phyloP scores from a whole-genome alignment of 257 asterid species.

The Rauvolfia tetraphylla region DNA sequence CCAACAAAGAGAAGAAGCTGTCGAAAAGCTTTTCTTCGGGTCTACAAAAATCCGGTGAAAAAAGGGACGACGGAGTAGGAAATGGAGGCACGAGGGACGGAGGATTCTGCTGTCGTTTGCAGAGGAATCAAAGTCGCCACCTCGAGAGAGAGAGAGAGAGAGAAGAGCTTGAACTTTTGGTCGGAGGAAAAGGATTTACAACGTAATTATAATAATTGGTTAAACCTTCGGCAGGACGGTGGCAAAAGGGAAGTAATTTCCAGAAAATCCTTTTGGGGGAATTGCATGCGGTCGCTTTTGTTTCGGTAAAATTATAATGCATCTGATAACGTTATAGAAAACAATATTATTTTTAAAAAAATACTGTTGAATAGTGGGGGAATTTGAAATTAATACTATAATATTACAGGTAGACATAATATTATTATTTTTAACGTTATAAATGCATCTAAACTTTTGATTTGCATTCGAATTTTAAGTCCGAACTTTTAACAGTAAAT shows the following conservation, averaged over 20 bases:
- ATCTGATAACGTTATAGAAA: too few species aligned
- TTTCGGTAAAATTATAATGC: too few species aligned
- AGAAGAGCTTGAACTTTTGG: background rate
- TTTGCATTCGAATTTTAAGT: too few species aligned
- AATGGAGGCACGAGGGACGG: background rate
- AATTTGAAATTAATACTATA: too few species aligned
- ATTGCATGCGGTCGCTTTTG: too few species aligned
- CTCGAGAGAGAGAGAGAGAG: background rate
- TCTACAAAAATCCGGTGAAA: too few species aligned
- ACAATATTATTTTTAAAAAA: too few species aligned
- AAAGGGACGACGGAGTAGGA: background rate
- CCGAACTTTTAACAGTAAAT: too few species aligned
- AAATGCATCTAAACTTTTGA: too few species aligned
- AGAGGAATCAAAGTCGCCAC: background rate
- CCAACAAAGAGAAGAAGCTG: background rate
- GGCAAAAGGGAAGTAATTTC: background rate
- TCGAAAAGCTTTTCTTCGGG: background rate
- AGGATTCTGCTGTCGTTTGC: background rate
- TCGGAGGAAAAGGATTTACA: background rate
- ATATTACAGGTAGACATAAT: too few species aligned
- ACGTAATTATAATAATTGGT: constrained; percentile 1
- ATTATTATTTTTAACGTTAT: too few species aligned
- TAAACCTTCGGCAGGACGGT: background rate
- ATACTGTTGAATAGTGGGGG: too few species aligned
- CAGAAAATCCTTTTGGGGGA: background rate